phyloP scores from a whole-genome alignment of 768 basidiomycete species.

The Psilocybe sp. region DNA sequence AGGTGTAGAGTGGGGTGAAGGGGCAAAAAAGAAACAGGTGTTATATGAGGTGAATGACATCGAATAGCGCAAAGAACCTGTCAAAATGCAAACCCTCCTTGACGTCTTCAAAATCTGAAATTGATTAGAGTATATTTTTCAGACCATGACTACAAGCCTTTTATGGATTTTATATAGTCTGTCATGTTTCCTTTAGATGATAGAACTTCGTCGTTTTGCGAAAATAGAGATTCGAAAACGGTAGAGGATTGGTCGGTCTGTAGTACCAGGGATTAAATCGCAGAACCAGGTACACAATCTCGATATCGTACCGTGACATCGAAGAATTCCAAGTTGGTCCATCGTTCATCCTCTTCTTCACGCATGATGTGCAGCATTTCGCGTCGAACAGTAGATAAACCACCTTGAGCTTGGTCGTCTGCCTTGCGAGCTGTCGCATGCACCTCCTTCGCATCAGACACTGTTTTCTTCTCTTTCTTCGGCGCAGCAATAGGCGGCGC shows the following conservation, averaged over 20 bases:
- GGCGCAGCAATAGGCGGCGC: slow-evolving; percentile 33
- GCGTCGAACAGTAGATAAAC: slow-evolving; percentile 65
- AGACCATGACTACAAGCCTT: slow-evolving; percentile 41
- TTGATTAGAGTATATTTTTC: background rate
- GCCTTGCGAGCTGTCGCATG: slow-evolving; percentile 72
- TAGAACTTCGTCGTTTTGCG: slow-evolving; percentile 47
- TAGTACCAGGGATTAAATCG: slow-evolving; percentile 8
- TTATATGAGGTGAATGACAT: too few species aligned
- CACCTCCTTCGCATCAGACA: slow-evolving; percentile 67
- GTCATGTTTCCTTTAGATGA: slow-evolving; percentile 55
- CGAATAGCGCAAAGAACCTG: background rate
- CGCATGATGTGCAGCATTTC: slow-evolving; percentile 78
- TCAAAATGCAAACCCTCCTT: background rate
- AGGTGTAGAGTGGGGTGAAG: background rate
- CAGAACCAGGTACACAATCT: background rate
- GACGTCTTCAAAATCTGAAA: background rate
- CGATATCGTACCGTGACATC: slow-evolving; percentile 53
- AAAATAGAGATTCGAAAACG: slow-evolving; percentile 63
- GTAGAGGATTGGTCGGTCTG: slow-evolving; percentile 59
- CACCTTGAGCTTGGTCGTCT: slow-evolving; percentile 67
- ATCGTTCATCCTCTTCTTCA: slow-evolving; percentile 74
- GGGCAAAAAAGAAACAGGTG: background rate
- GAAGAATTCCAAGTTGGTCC: slow-evolving; percentile 67
- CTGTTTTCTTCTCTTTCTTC: slow-evolving; percentile 61
- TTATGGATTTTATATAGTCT: slow-evolving; percentile 55